Evolutionary conservation across 2,329 filamentous ascomycete species (phyloP), one percentile per base, ranked within the genome.

Genomic region (Gaeumannomyces tritici): DNA sequence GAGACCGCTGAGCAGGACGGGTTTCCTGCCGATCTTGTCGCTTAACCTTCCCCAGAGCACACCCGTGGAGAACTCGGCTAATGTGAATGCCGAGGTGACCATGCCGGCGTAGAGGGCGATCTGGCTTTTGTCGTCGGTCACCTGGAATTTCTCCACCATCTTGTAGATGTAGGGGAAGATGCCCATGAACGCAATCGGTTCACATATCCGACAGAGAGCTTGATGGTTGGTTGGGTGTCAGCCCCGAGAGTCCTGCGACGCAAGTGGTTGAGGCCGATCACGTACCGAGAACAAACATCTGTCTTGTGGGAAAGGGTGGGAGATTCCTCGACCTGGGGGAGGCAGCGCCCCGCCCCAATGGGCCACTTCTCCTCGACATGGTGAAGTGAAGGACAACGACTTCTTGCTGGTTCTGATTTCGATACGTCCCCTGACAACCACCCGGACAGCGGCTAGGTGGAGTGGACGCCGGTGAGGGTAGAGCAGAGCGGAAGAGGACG

Each of bases 171-270:
- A 99, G 1, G 95, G 95, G 73, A 99, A 98, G 69, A 98, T 97
- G 62, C 93, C 97, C 91, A 97, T 98, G 81, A 99, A 98, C 7
- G 95, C 95, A 74, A 99, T 98, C 61, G 95, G 95, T 74, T 99
- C 95, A 80, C 92, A 97, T 79, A 99, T 93, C 72, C 95, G 89
- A 77, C 93, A 96, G 71, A 96, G 82, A 57, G 92, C 93, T 96
- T 9, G 27, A 29, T n/a, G 21, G 24, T 21, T n/a, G 21, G 24
- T 21, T 9, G 11, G 27, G 6, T 58, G 55, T 58, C 29, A 58
- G 27, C 56, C 21, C 29, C 56, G 29, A 29, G 28, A 33, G 8
- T 33, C 15, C 26, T 27, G 21, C n/a, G 26, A 15, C 12, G 24
- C n/a, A n/a, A 33, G 7, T 15, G 31, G 3, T 27, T 4, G 31